Base-by-base conservation (phyloP, 2,329 filamentous ascomycete genomes). In the Paraconiothyrium sp. region DNA sequence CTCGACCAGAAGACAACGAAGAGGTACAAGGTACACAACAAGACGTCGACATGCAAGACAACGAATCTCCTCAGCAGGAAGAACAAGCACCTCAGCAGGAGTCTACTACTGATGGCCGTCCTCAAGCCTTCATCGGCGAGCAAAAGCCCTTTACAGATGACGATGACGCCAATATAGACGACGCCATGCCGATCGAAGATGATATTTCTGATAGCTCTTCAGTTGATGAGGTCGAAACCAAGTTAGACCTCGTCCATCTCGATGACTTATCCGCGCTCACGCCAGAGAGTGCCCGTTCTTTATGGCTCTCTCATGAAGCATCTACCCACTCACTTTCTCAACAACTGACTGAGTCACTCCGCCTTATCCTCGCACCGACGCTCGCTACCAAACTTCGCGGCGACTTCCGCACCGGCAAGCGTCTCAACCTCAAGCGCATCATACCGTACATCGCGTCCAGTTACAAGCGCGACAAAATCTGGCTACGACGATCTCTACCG, bases 401-500 rank as follows among this genome's bases (percentile, higher is more conserved):
- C 47, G 93, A 97, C 69, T 98, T 97, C 86, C 92, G 95, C 69
- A 99, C 95, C 0, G 95, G 95, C 65, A 99, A 99, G 79, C 91
- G 95, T 0, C 92, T 99, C 71, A 99, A 98, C 80, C 97, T 99
- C 84, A 98, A 98, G 81, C 93, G 94, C 70, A 99, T 99, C 80
- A 99, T 99, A 72, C 95, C 96, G 0, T 99, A 99, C 82, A 98
- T 99, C 70, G 95, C 96, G 1, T 98, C 94, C 0, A 90, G 92
- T 76, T 99, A 97, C 86, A 98, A 97, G 84, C 92, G 95, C 63
- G 95, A 99, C 86, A 99, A 99, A 85, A 99, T 99, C 80, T 99
- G 95, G 95, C 97, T 99, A 90, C 91, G 96, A 14, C 89, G 96
- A 59, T 90, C 89, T 37, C 89, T 97, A 54, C 96, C 96, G 1